Evolutionary conservation across 2,329 filamentous ascomycete species (phyloP).

Genomic region (Trichoderma sp.): DNA sequence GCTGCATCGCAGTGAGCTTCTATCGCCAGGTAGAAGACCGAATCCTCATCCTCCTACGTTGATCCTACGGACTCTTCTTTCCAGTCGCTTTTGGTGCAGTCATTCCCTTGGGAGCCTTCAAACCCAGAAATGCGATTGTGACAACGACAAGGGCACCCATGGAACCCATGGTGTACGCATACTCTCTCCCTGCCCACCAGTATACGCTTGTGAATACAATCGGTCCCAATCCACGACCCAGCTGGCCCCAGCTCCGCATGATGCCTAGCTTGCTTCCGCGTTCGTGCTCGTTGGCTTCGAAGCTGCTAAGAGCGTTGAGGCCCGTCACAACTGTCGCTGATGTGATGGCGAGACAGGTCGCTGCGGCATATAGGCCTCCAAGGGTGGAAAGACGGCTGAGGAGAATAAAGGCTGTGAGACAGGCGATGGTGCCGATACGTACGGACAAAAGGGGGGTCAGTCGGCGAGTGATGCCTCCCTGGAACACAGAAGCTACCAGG

Average conservation of each 20-base stretch:
- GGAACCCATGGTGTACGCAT: constrained; percentile 79
- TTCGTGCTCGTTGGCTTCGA: constrained; percentile 78
- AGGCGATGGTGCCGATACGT: constrained; percentile 73
- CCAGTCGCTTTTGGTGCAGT: constrained; percentile 19
- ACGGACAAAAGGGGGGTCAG: constrained; percentile 79
- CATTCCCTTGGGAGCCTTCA: constrained; percentile 60
- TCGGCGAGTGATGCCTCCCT: constrained; percentile 85
- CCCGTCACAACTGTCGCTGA: constrained; percentile 94
- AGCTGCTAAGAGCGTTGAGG: constrained; percentile 85
- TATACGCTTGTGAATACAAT: constrained; percentile 91
- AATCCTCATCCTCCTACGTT: not conserved
- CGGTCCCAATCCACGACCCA: constrained; percentile 82
- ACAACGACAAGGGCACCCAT: constrained; percentile 75
- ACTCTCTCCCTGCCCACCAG: constrained; percentile 93
- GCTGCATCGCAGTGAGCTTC: not conserved
- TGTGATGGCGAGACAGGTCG: constrained; percentile 80
- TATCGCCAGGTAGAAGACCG: not conserved
- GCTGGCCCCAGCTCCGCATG: constrained; percentile 78
- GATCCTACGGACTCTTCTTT: constrained; percentile 26
- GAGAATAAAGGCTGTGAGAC: constrained; percentile 75
- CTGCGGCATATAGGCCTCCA: constrained; percentile 72
- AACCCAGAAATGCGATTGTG: constrained; percentile 64
- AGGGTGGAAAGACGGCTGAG: constrained; percentile 69
- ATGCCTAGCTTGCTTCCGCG: constrained; percentile 84
- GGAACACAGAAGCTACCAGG: constrained; percentile 84